Conservation (phyloP, 305 asterid species). For the Plantago coronopus region DNA sequence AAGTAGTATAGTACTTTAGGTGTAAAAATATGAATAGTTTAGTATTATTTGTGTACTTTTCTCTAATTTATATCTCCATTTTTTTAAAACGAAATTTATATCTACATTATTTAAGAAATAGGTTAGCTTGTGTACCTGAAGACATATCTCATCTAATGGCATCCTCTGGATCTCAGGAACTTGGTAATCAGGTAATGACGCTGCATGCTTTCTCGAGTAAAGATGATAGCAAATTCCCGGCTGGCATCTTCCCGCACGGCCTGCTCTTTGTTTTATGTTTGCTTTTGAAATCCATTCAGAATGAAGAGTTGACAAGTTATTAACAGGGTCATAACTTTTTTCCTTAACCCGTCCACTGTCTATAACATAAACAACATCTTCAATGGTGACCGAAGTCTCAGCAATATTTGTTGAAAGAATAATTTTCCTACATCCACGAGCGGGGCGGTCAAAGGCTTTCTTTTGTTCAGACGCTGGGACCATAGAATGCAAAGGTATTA, state of each 20-base stretch:
- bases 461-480: constrained; percentile 81
- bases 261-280: constrained; percentile 89
- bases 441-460: constrained; percentile 64
- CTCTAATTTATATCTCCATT: too few relatives aligned
- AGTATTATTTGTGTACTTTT: too few relatives aligned
- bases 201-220: constrained; percentile 65
- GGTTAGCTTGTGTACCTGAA: constrained; percentile 51
- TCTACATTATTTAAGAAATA: not conserved
- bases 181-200: constrained; percentile 76
- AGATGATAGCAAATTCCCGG: constrained; percentile 94
- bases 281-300: constrained; percentile 97
- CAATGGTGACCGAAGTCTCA: constrained; percentile 90
- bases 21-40: too few relatives aligned
- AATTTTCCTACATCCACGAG: constrained; percentile 78
- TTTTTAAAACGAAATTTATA: too few relatives aligned
- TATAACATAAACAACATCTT: constrained; percentile 87
- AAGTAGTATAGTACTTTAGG: too few relatives aligned
- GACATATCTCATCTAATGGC: constrained; percentile 90
- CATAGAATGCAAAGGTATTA: constrained; percentile 78
- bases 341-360: constrained; percentile 96
- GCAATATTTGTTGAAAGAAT: constrained; percentile 95
- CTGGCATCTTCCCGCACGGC: constrained; percentile 97
- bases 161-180: constrained; percentile 93
- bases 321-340: constrained; percentile 83
- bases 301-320: constrained; percentile 82